Base-by-base conservation (phyloP, 2,329 filamentous ascomycete genomes). In the Pseudocercospora ulei region DNA sequence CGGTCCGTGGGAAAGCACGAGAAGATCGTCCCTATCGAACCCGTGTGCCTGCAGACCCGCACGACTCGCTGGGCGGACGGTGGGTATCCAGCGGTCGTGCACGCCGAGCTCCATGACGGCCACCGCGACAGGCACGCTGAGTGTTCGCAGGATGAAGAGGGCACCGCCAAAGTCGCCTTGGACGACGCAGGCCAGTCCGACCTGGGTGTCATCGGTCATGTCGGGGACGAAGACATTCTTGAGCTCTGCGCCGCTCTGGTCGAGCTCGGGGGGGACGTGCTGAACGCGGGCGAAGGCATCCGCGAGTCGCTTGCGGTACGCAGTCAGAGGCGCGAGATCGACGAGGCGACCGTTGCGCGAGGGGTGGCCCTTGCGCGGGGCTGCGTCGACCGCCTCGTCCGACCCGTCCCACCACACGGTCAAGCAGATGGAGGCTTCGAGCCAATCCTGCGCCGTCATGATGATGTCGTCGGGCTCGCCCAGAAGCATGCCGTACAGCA, bases 391-490 rank as follows among this genome's bases (percentile, higher is more conserved):
- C 17, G 62, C 49, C 6, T 78, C 71, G 43, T 77, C 74, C n/a
- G 75, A 73, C 44, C 90, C 84, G 56, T 93, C 80, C 86, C 87
- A 94, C 88, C 88, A 96, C 4, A 82, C 78, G 19, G 87, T 78
- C 34, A 96, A 66, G 1, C 80, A 82, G 43, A 95, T 65, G 0
- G 80, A 82, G 0, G 85, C 87, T 65, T 96, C 88, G 35, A 88
- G 77, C 88, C 88, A 96, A 61, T 95, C 87, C 55, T 88, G 78
- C 1, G 86, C 76, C 28, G 78, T 75, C 30, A 78, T 73, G 44
- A 92, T 67, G 36, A 95, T 83, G 12, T 85, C 78, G 22, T 79
- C 73, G 6, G 76, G 70, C 47, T 81, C 75, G 22, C 88, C 87
- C 3, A 90, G 71, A 1, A 92, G 65, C 44, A 93, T 79, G 20